Percentiles rank a stretch among this genome's conserved stretches.
These are phyloP conservation scores for Quercus gilva DNA, from an alignment of 306 rosid species.

Conservation along the genomic window DNA sequence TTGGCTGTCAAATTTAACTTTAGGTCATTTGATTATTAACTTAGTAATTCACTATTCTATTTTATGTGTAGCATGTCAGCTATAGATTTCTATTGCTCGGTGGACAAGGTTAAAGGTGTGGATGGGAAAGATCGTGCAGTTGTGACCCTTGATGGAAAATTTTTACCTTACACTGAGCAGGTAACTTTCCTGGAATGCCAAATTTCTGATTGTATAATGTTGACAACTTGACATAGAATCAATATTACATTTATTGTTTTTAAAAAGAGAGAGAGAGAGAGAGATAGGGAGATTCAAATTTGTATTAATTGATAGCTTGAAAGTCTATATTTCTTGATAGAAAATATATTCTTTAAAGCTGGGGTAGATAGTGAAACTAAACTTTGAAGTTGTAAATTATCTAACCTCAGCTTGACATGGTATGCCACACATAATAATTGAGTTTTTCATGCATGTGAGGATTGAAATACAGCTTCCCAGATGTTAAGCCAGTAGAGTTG, in stretches of 20 bases:
- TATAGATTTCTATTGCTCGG: constrained; percentile 93
- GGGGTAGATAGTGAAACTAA: not conserved
- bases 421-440: not conserved
- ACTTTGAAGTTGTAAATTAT: not conserved
- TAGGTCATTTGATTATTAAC: not conserved
- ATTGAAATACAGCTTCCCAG: not conserved
- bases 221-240: not conserved
- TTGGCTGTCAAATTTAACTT: not conserved
- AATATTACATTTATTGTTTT: not conserved
- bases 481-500: not conserved
- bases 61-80: constrained; percentile 78
- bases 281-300: not conserved
- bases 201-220: constrained; percentile 1
- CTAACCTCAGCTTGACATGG: not conserved
- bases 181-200: constrained; percentile 41
- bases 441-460: not conserved
- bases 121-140: constrained; percentile 95
- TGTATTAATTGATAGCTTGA: not conserved
- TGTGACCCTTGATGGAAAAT: constrained; percentile 81
- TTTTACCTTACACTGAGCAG: constrained; percentile 81
- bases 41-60: constrained; percentile 20
- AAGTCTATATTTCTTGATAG: not conserved
- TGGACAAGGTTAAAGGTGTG: constrained; percentile 83
- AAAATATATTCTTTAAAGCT: not conserved
- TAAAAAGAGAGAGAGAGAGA: not conserved